phyloP scores from a whole-genome alignment of 106 monocot genomes.

The Dendrobium chrysotoxum region DNA sequence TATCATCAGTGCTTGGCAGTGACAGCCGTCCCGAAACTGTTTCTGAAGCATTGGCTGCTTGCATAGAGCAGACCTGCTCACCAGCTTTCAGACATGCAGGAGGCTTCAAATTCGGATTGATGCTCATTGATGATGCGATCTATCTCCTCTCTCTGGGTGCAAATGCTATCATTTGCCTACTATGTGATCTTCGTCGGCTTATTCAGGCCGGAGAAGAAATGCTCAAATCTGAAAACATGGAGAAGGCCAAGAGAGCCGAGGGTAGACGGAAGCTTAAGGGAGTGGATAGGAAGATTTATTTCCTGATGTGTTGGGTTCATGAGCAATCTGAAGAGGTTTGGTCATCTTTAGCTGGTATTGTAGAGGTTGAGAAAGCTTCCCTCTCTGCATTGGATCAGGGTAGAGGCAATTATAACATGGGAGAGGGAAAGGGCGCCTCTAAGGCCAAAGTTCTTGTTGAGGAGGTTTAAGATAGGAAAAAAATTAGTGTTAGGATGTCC shows the following conservation, averaged over 20 bases:
- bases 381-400: constrained; percentile 8
- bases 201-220: constrained; percentile 33
- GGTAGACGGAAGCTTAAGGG: constrained; percentile 31
- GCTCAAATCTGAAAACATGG: constrained; percentile 46
- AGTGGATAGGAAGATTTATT: constrained; percentile 77
- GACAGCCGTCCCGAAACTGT: constrained; percentile 53
- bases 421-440: constrained; percentile 2
- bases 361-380: constrained; percentile 49
- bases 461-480: constrained; percentile 25
- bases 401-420: constrained; percentile 3
- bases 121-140: constrained; percentile 65
- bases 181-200: constrained; percentile 75
- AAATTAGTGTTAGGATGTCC: too few relatives aligned
- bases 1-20: constrained; percentile 58
- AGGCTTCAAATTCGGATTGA: constrained; percentile 57
- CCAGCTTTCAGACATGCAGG: constrained; percentile 50
- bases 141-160: constrained; percentile 43
- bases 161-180: constrained; percentile 54
- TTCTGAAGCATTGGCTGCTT: constrained; percentile 47
- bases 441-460: constrained; percentile 40
- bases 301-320: constrained; percentile 89
- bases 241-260: constrained; percentile 18
- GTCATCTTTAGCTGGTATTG: constrained; percentile 39
- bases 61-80: constrained; percentile 76
- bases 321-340: constrained; percentile 67